phyloP scores from a whole-genome alignment of 179 eudicot species.

The Beta macrorhiza region DNA sequence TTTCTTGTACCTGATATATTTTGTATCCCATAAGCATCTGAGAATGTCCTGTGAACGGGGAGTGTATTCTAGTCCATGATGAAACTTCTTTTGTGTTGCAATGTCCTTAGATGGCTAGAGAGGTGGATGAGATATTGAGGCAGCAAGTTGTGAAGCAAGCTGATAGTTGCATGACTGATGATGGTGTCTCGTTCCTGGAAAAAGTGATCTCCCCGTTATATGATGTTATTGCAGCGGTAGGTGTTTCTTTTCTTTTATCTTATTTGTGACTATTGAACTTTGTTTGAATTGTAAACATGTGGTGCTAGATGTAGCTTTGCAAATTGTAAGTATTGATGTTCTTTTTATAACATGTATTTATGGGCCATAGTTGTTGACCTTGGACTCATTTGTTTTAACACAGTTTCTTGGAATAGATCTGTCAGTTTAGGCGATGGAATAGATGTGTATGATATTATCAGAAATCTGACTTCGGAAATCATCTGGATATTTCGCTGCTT shows the following conservation, averaged over 20 bases:
- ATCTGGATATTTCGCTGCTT: background rate
- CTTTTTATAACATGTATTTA: background rate
- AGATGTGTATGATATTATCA: background rate
- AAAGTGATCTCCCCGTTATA: slow-evolving; percentile 79
- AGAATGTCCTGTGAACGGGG: background rate
- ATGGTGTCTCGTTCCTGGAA: slow-evolving; percentile 76
- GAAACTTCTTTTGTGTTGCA: background rate
- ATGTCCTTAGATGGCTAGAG: slow-evolving; percentile 78
- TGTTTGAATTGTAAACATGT: background rate
- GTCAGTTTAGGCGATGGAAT: background rate
- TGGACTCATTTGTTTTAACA: background rate
- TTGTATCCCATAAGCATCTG: slow-evolving; percentile 1
- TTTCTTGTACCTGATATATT: background rate
- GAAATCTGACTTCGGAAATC: background rate
- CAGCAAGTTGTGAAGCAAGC: slow-evolving; percentile 82
- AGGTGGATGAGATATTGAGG: slow-evolving; percentile 74
- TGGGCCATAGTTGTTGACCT: background rate
- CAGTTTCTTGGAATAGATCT: background rate
- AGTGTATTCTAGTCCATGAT: background rate
- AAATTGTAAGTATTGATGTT: background rate
- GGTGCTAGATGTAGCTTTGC: background rate
- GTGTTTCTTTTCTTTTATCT: slow-evolving; percentile 1
- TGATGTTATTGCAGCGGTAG: slow-evolving; percentile 85
- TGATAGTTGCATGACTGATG: slow-evolving; percentile 74
- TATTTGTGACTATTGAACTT: background rate